Percentiles rank a stretch among this genome's conserved stretches.
phyloP scores from a whole-genome alignment of 768 basidiomycete genomes.

The Amanita molliuscula region DNA sequence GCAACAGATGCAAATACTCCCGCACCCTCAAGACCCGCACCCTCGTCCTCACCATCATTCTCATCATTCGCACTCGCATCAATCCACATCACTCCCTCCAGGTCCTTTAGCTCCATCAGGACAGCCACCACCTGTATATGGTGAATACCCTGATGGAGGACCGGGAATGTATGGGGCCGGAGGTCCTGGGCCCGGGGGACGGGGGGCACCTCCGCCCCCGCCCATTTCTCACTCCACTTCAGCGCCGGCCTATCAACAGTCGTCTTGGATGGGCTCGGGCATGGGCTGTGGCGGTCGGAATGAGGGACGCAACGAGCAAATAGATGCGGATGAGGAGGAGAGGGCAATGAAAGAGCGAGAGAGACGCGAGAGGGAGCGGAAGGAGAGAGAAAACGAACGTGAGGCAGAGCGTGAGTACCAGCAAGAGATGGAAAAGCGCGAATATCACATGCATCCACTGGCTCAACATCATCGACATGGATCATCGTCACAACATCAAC shows the following conservation, averaged over 20 bases:
- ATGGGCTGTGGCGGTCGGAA: constrained; percentile 13
- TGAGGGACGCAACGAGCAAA: constrained; percentile 17
- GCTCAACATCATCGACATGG: constrained; percentile 22
- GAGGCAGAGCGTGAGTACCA: constrained; percentile 17
- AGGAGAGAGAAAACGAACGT: constrained; percentile 19
- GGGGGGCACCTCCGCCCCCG: not conserved
- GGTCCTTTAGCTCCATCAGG: not conserved
- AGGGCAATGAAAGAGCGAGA: constrained; percentile 18
- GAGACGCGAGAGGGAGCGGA: constrained; percentile 24
- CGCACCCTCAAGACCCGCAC: not conserved
- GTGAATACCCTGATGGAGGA: constrained; percentile 3
- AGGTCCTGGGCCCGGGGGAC: not conserved
- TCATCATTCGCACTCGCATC: constrained; percentile 4
- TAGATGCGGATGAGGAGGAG: constrained; percentile 24
- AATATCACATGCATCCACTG: constrained; percentile 23
- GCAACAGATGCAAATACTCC: constrained; percentile 10
- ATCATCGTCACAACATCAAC: constrained; percentile 17
- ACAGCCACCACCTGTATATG: not conserved
- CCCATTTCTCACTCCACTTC: constrained; percentile 1
- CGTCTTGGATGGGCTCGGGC: constrained; percentile 24
- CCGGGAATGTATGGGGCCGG: not conserved
- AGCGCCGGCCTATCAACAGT: not conserved
- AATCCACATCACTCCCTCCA: not conserved
- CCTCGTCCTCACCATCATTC: not conserved
- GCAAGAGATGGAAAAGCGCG: constrained; percentile 20